phyloP scores from a whole-genome alignment of 345 rosid genomes.

The Citrus unshiu region DNA sequence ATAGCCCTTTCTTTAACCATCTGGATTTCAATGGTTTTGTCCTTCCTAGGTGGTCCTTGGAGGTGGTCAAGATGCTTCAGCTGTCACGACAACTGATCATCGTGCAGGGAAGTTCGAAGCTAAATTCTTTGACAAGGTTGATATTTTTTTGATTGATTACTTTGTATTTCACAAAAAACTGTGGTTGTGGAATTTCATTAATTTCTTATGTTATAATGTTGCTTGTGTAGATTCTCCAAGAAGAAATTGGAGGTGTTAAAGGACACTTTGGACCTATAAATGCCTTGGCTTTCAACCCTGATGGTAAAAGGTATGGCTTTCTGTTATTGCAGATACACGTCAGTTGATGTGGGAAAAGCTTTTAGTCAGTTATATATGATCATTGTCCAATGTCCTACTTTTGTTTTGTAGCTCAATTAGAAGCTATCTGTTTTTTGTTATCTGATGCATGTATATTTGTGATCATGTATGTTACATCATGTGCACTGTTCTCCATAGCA shows the following conservation, averaged over 20 bases:
- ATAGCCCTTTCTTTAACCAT: neutral
- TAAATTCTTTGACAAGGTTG: constrained; percentile 82
- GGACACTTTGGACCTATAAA: constrained; percentile 98
- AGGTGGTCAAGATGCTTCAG: constrained; percentile 97
- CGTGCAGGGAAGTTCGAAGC: constrained; percentile 99
- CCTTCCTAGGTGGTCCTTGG: constrained; percentile 82
- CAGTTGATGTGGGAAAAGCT: neutral
- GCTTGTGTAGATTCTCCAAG: constrained; percentile 58
- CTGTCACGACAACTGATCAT: constrained; percentile 95
- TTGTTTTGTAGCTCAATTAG: neutral
- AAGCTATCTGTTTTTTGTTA: neutral
- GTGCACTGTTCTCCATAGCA: neutral
- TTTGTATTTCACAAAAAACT: neutral
- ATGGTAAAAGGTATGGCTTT: constrained; percentile 71
- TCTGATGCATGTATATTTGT: neutral
- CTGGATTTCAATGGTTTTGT: constrained; percentile 2
- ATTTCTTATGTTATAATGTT: neutral
- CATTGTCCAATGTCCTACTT: neutral
- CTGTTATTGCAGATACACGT: neutral
- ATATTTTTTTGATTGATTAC: neutral
- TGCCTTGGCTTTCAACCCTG: constrained; percentile 94
- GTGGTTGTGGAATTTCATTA: neutral
- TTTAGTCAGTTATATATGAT: neutral
- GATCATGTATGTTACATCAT: neutral
- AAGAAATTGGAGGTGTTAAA: constrained; percentile 95